Base-by-base conservation (phyloP, 1,139 yeast genomes). In the Martiniozyma asiatica region DNA sequence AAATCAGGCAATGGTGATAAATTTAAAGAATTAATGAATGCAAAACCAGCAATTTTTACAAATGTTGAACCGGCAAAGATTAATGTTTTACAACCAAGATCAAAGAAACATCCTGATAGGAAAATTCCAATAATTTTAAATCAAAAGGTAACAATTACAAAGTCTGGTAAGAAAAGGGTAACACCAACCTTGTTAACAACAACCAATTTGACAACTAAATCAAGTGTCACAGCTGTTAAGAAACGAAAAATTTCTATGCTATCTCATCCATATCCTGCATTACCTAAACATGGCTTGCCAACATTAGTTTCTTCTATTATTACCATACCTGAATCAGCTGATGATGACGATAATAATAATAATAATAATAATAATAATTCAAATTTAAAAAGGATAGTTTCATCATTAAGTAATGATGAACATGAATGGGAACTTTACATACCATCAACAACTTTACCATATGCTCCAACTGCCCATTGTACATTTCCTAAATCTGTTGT, bases 161-260 rank as follows among this genome's bases (percentile, higher is more conserved):
- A 79, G 45, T 71, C 78, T 25, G 97, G 97, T 10, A 78, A 75
- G 47, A 85, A 85, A 44, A 60, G 96, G 39, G 89, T 89, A 2
- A 73, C 94, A 0, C 97, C 98, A 1, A 64, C 76, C 32, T 58
- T 87, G n/a, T 66, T 87, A 2, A 58, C 73, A 1, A 43, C 63
- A 9, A 44, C 56, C 9, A 39, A 59, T 5, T 38, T 55, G 8
- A 30, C 43, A 8, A 10, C 39, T 14, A 4, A 34, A 5, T 16
- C 26, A 22, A 24, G 23, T 12, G 2, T 29, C 9, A 27, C 31
- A 14, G 18, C 21, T 10, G 4, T 23, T 10, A 32, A 24, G 8
- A 27, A 27, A 17, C 9, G 24, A 26, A 14, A 19, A 8, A 18
- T 35, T 9, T 16, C 35, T 8, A 13, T 33, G 10, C 37, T 66